Percentiles rank a stretch among this genome's conserved stretches.
Conservation (phyloP, 2,329 filamentous ascomycete genomes). For the Calonectria honghensis region DNA sequence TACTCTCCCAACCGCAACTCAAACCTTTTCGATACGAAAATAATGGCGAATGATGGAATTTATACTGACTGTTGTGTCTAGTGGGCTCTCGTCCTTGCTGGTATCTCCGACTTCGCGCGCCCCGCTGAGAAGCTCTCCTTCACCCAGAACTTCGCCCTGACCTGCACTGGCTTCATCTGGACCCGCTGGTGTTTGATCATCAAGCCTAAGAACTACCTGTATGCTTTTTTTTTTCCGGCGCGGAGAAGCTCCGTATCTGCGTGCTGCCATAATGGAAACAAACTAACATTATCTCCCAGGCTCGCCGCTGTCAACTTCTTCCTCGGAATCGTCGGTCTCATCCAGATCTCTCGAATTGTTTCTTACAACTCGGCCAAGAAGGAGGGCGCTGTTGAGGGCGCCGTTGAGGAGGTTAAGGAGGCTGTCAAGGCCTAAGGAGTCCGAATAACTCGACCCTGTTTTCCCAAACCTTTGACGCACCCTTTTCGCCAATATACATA, state of each 20-base stretch:
- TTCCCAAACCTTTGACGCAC: constrained; percentile 1
- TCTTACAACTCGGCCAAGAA: constrained; percentile 78
- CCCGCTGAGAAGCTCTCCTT: constrained; percentile 95
- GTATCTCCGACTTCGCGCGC: constrained; percentile 92
- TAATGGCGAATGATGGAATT: not conserved
- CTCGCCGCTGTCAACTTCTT: constrained; percentile 99
- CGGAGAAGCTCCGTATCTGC: not conserved
- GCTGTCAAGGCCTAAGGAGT: constrained; percentile 48
- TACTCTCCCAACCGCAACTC: not conserved
- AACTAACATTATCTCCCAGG: constrained; percentile 63
- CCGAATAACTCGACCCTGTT: not conserved
- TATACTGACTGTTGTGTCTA: constrained; percentile 59
- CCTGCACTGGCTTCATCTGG: constrained; percentile 96
- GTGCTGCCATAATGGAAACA: not conserved
- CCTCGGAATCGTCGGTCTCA: constrained; percentile 89
- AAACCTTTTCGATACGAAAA: not conserved
- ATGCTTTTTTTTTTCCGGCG: constrained; percentile 56
- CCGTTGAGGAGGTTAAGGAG: constrained; percentile 60
- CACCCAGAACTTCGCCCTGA: constrained; percentile 93
- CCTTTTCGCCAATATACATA: constrained; percentile 22
- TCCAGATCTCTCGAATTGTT: constrained; percentile 87
- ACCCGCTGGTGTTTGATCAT: constrained; percentile 99
- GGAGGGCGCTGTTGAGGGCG: constrained; percentile 62
- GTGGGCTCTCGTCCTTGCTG: constrained; percentile 95
- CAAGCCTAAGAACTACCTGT: constrained; percentile 93